Base-by-base conservation (phyloP, 1,284 basidiomycete genomes). In the Trichosporon faecale region DNA sequence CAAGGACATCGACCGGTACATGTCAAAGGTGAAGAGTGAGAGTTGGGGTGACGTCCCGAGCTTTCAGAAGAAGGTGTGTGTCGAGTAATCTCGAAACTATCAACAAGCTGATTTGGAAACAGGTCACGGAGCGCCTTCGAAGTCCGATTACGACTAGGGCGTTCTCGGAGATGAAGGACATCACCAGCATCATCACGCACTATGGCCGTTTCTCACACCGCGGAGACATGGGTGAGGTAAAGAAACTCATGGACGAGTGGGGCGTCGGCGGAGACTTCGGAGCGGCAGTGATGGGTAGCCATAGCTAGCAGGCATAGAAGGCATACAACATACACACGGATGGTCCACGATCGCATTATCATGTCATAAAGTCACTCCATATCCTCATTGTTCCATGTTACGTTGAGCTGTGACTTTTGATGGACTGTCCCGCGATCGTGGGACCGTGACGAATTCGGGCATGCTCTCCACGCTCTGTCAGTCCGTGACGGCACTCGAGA, bases 11-110 rank as follows among this genome's bases (percentile, higher is more conserved):
- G 83, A 84, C 37, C 61, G 73, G 1, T 85, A 84, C 76, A 83
- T 85, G 82, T 72, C 73, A 9, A 79, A 80, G n/a, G 84, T 85
- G 73, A 85, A 85, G 72, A 76, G 76, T 21, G 81, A 82, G 65
- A 83, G 81, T 31, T 85, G 85, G 85, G 75, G 77, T 9, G 85
- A 85, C 67, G 83, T 85, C 12, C 85, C 85, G 0, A 79, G 82
- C 1, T 84, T 80, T 65, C 85, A 85, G 70, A 84, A 84, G 71
- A 84, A 84, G 76, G 82, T 80, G 52, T 64, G 77, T 73, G 23
- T n/a, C 18, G 27, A 60, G 5, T 18, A 25, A n/a, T n/a, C 25
- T 46, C 52, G n/a, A 29, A 44, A 14, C 35, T 35, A 27, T 11
- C 16, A 3, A 3, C 3, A 6, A 2, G 31, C 46, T 69, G 7